Percentiles rank a stretch among this genome's conserved stretches.
Evolutionary conservation across 257 asterid genomes (phyloP).

Genomic region (Perilla frutescens): DNA sequence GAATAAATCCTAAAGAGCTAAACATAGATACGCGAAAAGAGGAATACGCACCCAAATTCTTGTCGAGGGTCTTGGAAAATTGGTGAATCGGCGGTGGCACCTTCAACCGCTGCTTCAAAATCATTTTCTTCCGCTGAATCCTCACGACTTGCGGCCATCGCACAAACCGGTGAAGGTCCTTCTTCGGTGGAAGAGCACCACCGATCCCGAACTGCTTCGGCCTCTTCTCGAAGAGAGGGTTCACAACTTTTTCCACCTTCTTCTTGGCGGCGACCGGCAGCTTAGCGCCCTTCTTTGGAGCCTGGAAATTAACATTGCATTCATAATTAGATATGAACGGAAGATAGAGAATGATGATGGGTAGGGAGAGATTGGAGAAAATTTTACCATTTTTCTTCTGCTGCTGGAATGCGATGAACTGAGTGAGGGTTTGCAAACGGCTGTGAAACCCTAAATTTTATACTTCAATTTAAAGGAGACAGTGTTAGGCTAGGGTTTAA

Average conservation of each 20-base stretch:
- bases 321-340: slow-evolving; percentile 10
- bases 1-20: no score
- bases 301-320: slow-evolving; percentile 38
- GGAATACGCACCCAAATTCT: slow-evolving; percentile 48
- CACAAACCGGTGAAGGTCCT: slow-evolving; percentile 58
- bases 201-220: slow-evolving; percentile 65
- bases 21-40: no score
- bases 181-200: slow-evolving; percentile 63
- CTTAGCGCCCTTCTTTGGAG: slow-evolving; percentile 65
- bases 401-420: slow-evolving; percentile 15
- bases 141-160: slow-evolving; percentile 73
- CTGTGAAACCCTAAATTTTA: slow-evolving; percentile 37
- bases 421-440: slow-evolving; percentile 23
- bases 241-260: slow-evolving; percentile 49
- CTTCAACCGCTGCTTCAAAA: slow-evolving; percentile 49
- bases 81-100: slow-evolving; percentile 68
- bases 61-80: slow-evolving; percentile 57
- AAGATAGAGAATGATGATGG: background rate
- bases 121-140: slow-evolving; percentile 61
- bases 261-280: slow-evolving; percentile 51
- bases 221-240: slow-evolving; percentile 61
- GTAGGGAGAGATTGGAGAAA: background rate
- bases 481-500: slow-evolving; percentile 28
- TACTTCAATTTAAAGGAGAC: background rate
- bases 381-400: slow-evolving; percentile 37